Percentiles rank a stretch among this genome's conserved stretches.
Conservation (phyloP, 345 rosid genomes). For the Gossypium anomalum region DNA sequence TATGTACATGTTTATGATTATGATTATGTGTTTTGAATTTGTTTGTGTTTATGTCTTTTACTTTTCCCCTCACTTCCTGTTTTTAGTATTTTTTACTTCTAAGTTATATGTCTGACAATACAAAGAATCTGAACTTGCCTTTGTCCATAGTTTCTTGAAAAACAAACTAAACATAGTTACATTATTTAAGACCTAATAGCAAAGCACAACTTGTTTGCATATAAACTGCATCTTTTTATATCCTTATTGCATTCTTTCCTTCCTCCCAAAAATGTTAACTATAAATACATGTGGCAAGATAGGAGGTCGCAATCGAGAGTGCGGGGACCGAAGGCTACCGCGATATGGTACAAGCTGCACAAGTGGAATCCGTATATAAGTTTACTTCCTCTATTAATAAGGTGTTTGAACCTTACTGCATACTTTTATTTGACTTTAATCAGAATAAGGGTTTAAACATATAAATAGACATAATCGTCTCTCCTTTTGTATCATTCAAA, state of each 20-base stretch:
- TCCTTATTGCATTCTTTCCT: no score
- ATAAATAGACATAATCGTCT: no score
- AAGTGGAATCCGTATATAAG: no score
- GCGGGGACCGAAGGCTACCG: rapidly evolving
- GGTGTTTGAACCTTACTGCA: no score
- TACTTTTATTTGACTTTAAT: no score
- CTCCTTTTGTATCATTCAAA: rapidly evolving
- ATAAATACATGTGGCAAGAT: no score
- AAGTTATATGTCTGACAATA: not conserved
- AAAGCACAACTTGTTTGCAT: not conserved
- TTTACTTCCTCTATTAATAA: no score
- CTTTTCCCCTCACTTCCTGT: not conserved
- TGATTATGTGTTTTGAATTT: not conserved
- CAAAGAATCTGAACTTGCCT: not conserved
- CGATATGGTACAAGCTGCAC: no score
- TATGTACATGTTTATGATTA: not conserved
- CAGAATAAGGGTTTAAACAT: no score
- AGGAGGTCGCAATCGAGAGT: no score
- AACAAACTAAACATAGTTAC: not conserved
- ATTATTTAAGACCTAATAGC: not conserved
- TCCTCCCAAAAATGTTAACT: no score
- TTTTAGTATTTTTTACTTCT: not conserved
- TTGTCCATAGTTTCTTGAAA: not conserved
- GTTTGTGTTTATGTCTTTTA: not conserved
- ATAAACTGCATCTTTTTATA: no score